Conservation (phyloP, 768 basidiomycete species). For the Termitomyces sp. region DNA sequence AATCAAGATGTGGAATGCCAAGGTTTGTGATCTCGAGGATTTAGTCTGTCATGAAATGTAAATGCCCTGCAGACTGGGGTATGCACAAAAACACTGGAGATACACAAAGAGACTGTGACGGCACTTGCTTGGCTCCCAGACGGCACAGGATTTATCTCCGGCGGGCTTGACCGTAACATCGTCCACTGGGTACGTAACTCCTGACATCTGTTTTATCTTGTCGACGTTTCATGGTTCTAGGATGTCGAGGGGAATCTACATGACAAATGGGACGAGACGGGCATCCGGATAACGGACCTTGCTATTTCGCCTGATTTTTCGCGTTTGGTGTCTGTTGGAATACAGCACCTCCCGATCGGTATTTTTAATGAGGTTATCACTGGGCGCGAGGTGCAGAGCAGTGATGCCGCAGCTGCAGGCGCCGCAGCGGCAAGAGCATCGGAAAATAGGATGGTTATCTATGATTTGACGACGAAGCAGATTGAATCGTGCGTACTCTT, state of each 20-base stretch:
- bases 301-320: constrained; percentile 81
- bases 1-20: constrained; percentile 88
- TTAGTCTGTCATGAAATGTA: not conserved
- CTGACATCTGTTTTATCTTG: not conserved
- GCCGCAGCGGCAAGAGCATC: constrained; percentile 29
- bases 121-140: constrained; percentile 87
- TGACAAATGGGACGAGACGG: constrained; percentile 61
- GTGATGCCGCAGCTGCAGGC: constrained; percentile 15
- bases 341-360: constrained; percentile 21
- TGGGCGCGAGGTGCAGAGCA: constrained; percentile 9
- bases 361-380: constrained; percentile 17
- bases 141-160: constrained; percentile 85
- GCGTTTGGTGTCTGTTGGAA: constrained; percentile 81
- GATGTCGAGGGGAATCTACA: constrained; percentile 66
- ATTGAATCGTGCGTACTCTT: constrained; percentile 54
- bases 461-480: constrained; percentile 65
- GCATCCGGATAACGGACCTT: constrained; percentile 83
- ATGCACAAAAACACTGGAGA: constrained; percentile 57
- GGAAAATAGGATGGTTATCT: constrained; percentile 69
- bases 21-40: constrained; percentile 41
- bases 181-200: constrained; percentile 62
- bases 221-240: constrained; percentile 34
- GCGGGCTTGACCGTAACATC: constrained; percentile 79
- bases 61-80: constrained; percentile 56
- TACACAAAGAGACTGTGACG: constrained; percentile 80